phyloP scores from a whole-genome alignment of 2,329 filamentous ascomycete genomes.

The Passalora sequoiae region DNA sequence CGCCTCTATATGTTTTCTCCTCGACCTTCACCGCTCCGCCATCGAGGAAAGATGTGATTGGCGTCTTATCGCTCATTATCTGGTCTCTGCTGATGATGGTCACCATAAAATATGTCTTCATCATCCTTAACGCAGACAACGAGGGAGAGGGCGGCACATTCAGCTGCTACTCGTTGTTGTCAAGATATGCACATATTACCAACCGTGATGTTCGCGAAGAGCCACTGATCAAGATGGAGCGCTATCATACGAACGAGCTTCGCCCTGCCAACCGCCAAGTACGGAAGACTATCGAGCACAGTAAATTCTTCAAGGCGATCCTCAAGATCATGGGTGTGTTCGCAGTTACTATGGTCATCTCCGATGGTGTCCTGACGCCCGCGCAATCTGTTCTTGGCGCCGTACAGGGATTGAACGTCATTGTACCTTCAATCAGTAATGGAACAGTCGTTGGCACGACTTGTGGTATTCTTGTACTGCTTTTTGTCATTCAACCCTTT shows the following conservation, averaged over 20 bases:
- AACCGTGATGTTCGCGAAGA: slow-evolving; percentile 54
- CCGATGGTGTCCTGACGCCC: slow-evolving; percentile 62
- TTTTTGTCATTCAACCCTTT: slow-evolving; percentile 62
- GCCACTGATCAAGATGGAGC: slow-evolving; percentile 55
- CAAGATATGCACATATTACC: slow-evolving; percentile 57
- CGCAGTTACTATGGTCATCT: slow-evolving; percentile 63
- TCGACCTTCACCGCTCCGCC: slow-evolving; percentile 58
- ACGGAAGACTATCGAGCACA: slow-evolving; percentile 55
- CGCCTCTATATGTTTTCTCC: slow-evolving; percentile 65
- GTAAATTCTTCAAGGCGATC: slow-evolving; percentile 46
- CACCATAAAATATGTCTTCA: slow-evolving; percentile 62
- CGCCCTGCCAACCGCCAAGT: slow-evolving; percentile 48
- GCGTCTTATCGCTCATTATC: slow-evolving; percentile 62
- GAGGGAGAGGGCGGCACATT: slow-evolving; percentile 69
- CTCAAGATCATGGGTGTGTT: slow-evolving; percentile 61
- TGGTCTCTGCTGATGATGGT: slow-evolving; percentile 67
- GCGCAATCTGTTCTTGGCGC: slow-evolving; percentile 67
- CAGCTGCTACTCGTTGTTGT: slow-evolving; percentile 60
- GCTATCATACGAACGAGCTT: slow-evolving; percentile 55
- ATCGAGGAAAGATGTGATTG: slow-evolving; percentile 55
- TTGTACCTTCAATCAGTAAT: slow-evolving; percentile 51
- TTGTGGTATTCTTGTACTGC: slow-evolving; percentile 58
- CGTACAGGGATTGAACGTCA: slow-evolving; percentile 56
- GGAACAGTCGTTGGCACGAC: slow-evolving; percentile 58
- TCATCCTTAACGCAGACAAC: slow-evolving; percentile 62